Evolutionary conservation across 495 filamentous ascomycete genomes (phyloP), one percentile per base, ranked within the genome.

Genomic region (Hyaloscypha bicolor): DNA sequence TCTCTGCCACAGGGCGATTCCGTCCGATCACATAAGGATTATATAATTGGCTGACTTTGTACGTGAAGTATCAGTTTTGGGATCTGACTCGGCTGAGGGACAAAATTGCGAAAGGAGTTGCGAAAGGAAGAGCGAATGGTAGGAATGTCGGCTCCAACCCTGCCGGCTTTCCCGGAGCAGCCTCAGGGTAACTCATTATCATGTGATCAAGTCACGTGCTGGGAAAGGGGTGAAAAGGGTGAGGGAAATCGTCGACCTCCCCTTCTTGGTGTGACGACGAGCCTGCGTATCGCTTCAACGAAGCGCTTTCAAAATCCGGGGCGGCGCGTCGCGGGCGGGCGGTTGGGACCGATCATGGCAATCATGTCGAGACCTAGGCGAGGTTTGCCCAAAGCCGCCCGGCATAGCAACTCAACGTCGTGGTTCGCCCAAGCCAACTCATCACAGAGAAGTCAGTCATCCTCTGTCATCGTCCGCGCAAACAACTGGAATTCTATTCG

Each of bases 401-500:
- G 22, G 22, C 51, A 3, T 37, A 37, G 35, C 35, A 37, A 8
- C 35, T 48, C 42, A 14, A 60, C 30, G 9, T 60, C 31, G 30
- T 11, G 33, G 57, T 60, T 60, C 57, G 57, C 57, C 57, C 57
- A 21, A 33, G 9, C 33, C 3, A 25, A 60, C 33, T 22, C 30
- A 42, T 32, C 33, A 60, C 32, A 21, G 30, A 12, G 16, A 53
- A 25, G 19, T n/a, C 58, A 1, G 58, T 39, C 31, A 60, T 25
- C 58, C 58, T 60, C 25, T 61, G 19, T 48, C 21, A n/a, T 45
- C 21, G 59, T 25, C 35, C 59, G 37, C 16, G 37, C 37, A 61
- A 61, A 61, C 59, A 45, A 22, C 33, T 19, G 37, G 16, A 25
- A 61, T 61, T 48, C 35, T 61, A 62, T 55, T 63, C 42, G 61